Conservation (phyloP, 2,329 filamentous ascomycete species). For the Epichloe sibirici region DNA sequence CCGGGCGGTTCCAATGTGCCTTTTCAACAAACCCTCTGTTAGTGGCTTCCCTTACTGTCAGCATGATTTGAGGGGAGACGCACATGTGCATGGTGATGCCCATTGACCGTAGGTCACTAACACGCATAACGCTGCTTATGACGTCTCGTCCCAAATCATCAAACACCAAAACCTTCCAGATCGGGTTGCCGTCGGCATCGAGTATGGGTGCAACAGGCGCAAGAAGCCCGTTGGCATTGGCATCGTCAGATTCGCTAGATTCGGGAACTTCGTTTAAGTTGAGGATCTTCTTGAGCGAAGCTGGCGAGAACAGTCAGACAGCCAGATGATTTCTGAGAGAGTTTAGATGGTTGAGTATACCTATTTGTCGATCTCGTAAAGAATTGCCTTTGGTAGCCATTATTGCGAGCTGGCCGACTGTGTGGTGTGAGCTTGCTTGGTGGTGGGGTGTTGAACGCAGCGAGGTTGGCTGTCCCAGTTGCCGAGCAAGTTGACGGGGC, state of each 20-base stretch:
- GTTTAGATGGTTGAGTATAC: constrained; percentile 16
- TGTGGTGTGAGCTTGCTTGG: not conserved
- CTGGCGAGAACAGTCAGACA: constrained; percentile 30
- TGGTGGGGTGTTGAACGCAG: not conserved
- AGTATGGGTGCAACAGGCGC: constrained; percentile 67
- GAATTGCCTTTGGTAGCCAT: constrained; percentile 36
- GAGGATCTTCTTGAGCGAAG: constrained; percentile 87
- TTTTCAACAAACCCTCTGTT: constrained; percentile 17
- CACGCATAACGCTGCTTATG: constrained; percentile 88
- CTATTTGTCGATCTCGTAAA: constrained; percentile 39
- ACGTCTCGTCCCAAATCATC: constrained; percentile 86
- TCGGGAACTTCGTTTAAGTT: constrained; percentile 74
- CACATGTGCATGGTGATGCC: constrained; percentile 97
- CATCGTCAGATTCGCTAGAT: constrained; percentile 48
- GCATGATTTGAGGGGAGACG: constrained; percentile 7
- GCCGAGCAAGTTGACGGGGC: not conserved
- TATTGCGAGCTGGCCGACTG: constrained; percentile 8
- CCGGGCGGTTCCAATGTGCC: constrained; percentile 68
- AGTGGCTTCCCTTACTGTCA: not conserved
- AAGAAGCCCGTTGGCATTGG: constrained; percentile 49
- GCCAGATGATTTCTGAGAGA: not conserved
- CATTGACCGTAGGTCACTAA: constrained; percentile 84
- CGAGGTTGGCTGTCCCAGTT: not conserved
- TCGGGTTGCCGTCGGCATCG: constrained; percentile 77
- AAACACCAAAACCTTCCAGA: constrained; percentile 97